Base-by-base conservation (phyloP, 2,329 filamentous ascomycete genomes). In the Lachnellula suecica region DNA sequence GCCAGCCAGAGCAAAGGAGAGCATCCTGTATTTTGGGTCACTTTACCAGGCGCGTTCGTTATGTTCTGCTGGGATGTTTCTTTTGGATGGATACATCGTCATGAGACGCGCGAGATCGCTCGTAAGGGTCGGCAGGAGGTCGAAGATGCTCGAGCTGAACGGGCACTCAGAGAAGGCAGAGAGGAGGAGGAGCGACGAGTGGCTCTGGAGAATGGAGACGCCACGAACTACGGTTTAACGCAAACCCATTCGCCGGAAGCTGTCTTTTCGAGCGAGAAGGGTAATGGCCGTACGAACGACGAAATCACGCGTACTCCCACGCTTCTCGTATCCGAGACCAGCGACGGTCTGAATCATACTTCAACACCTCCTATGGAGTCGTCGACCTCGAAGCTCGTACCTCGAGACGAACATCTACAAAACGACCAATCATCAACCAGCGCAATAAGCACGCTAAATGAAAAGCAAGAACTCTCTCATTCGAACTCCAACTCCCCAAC, bases 21-120 rank as follows among this genome's bases (percentile, higher is more conserved):
- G 34, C 71, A 76, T 41, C 84, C 80, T 0, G 85, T 89, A 0
- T 89, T 79, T 54, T 89, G 78, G 70, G 80, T 90, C 0, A 90
- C 87, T 0, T 63, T 88, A 2, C 87, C 87, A 1, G 87, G 83
- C 0, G 85, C 87, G 0, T 72, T 83, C 24, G 69, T 89, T 46
- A 85, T 88, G 79, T 79, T 90, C 41, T 79, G 76, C 59, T 89
- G 84, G 77, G 86, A 91, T 59, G 35, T 89, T 5, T 70, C 59
- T 0, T 82, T 77, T 54, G 87, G 86, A 0, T 90, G 85, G 86
- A 60, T 74, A 1, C 72, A 84, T 61, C 76, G 85, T 2, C 64
- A 82, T 3, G 78, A 87, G 55, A 88, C 85, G 0, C 79, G 85
- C 1, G 71, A 78, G 15, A 84, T 87, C 38, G 83, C 86, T 2